Conservation (phyloP, 106 monocot species). For the Posidonia australis region DNA sequence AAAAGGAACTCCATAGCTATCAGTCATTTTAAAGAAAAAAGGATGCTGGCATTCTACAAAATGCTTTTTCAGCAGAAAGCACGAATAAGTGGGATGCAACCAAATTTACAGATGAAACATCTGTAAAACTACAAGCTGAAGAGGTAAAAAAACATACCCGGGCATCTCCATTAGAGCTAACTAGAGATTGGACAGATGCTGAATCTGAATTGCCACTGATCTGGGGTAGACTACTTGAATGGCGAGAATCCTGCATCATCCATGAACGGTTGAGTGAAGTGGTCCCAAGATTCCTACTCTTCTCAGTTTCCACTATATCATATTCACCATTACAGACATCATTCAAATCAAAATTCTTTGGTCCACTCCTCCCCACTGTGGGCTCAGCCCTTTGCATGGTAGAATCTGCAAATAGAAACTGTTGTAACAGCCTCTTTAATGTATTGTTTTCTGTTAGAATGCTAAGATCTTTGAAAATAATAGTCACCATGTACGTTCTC, state of each 20-base stretch:
- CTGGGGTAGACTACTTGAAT: conserved; percentile 57
- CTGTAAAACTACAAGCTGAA: no score
- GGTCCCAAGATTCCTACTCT: conserved; percentile 8
- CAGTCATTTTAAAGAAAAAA: no score
- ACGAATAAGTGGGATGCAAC: no score
- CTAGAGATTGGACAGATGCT: conserved; percentile 51
- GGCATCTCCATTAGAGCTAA: conserved; percentile 52
- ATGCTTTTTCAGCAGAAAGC: no score
- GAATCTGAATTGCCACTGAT: conserved; percentile 62
- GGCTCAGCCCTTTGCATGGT: not conserved
- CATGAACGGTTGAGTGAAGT: conserved; percentile 35
- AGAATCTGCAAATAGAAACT: not conserved
- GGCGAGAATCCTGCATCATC: conserved; percentile 35
- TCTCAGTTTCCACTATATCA: conserved; percentile 17
- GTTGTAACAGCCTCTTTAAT: conserved; percentile 9
- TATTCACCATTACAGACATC: conserved; percentile 33
- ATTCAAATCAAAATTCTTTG: conserved; percentile 77
- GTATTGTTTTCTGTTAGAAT: no score
- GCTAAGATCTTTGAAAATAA: no score
- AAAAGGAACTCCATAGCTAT: no score
- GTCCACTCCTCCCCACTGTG: not conserved
- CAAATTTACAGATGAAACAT: no score
- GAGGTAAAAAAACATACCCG: conserved; percentile 32
- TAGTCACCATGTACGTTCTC: no score
- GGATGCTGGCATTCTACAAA: no score